These are phyloP conservation scores for Xerocomus cyaneibrunnescens DNA, from an alignment of 1,284 basidiomycete genomes.

Conservation along the genomic window DNA sequence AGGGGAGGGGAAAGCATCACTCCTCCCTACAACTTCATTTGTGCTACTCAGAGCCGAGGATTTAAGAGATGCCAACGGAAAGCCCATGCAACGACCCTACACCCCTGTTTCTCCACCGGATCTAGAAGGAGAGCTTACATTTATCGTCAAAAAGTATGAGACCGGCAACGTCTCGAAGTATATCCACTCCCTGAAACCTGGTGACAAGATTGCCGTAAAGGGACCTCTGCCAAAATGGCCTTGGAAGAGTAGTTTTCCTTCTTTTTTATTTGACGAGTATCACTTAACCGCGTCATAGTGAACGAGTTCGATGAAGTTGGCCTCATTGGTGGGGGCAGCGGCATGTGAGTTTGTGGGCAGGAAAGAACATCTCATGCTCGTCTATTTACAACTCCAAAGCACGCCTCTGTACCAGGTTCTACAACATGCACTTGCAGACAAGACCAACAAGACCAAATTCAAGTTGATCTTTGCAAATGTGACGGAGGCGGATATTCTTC, in stretches of 20 bases:
- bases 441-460: conserved; percentile 91
- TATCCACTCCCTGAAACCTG: conserved; percentile 69
- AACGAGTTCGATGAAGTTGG: conserved; percentile 87
- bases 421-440: conserved; percentile 68
- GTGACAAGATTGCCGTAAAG: conserved; percentile 86
- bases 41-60: conserved; percentile 62
- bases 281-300: conserved; percentile 40
- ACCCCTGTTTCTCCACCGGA: conserved; percentile 80
- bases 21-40: conserved; percentile 75
- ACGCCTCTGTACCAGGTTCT: conserved; percentile 79
- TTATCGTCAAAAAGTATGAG: conserved; percentile 89
- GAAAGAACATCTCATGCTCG: conserved; percentile 6
- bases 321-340: conserved; percentile 87
- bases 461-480: conserved; percentile 92
- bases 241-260: conserved; percentile 59
- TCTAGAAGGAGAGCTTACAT: conserved; percentile 69
- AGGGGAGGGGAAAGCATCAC: conserved; percentile 76
- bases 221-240: conserved; percentile 86
- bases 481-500: conserved; percentile 87
- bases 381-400: conserved; percentile 37
- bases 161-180: conserved; percentile 79
- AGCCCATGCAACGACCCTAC: conserved; percentile 87
- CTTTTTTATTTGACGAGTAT: neutral
- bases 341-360: conserved; percentile 59
- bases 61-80: conserved; percentile 78